Percentiles rank a stretch among this genome's conserved stretches.
Conservation (phyloP, 345 rosid genomes). For the Hibiscus syriacus region DNA sequence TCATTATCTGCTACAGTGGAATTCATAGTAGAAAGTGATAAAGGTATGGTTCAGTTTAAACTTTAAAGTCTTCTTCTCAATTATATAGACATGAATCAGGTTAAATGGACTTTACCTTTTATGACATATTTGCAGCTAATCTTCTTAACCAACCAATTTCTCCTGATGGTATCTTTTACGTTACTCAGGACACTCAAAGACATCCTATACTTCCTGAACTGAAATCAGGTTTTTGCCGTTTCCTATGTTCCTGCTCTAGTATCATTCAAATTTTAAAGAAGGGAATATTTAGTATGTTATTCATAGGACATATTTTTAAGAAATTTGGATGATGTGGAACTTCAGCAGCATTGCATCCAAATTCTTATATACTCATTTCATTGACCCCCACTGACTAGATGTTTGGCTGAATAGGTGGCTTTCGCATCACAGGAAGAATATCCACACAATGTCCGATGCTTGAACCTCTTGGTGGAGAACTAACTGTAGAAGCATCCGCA, state of each 20-base stretch:
- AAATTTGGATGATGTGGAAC: constrained; percentile 1
- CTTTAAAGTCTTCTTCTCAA: neutral
- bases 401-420: constrained; percentile 52
- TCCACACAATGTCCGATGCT: constrained; percentile 60
- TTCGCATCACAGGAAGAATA: constrained; percentile 73
- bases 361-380: neutral
- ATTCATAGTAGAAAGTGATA: constrained; percentile 68
- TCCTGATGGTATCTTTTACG: constrained; percentile 77
- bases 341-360: neutral
- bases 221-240: constrained; percentile 48
- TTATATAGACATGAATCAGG: neutral
- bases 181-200: constrained; percentile 88
- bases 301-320: neutral
- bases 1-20: constrained; percentile 61
- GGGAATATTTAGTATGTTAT: constrained; percentile 1
- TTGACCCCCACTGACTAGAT: constrained; percentile 9
- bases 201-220: constrained; percentile 81
- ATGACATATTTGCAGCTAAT: constrained; percentile 46
- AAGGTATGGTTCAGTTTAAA: constrained; percentile 30
- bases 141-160: constrained; percentile 54
- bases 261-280: neutral
- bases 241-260: neutral
- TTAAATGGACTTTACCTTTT: constrained; percentile 11
- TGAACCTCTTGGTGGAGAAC: constrained; percentile 75
- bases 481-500: constrained; percentile 71